Evolutionary conservation across 2,329 filamentous ascomycete genomes (phyloP).

Genomic region (Fusarium concolor): DNA sequence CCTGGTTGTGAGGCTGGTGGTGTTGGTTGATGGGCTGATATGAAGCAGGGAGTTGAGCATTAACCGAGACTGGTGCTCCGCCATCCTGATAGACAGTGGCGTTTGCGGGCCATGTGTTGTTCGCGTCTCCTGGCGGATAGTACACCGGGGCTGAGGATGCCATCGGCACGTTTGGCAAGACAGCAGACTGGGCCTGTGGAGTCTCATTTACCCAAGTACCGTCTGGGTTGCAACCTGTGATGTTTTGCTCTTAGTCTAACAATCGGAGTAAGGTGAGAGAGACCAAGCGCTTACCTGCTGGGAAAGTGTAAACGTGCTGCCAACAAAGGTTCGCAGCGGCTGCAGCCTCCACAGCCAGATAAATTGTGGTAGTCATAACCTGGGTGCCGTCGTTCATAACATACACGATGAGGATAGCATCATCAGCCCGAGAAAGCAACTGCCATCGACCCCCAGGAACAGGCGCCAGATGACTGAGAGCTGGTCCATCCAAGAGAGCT

Average conservation of each 20-base stretch:
- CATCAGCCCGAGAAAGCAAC: neutral
- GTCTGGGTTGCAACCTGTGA: neutral
- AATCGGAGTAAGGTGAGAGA: neutral
- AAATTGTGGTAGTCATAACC: neutral
- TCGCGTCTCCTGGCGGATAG: neutral
- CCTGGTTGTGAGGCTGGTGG: too few relatives aligned
- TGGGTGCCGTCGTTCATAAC: neutral
- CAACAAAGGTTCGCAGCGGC: slow-evolving; percentile 4
- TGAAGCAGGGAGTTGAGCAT: neutral
- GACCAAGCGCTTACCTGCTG: neutral
- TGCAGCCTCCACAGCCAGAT: slow-evolving; percentile 2
- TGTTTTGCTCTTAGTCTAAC: neutral
- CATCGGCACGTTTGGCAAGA: neutral
- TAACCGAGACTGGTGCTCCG: neutral
- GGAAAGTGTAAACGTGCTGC: slow-evolving; percentile 13
- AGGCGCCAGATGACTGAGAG: slow-evolving; percentile 25
- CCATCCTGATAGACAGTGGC: neutral
- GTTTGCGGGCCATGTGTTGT: neutral
- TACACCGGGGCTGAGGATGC: neutral
- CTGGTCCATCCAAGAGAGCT: slow-evolving; percentile 2
- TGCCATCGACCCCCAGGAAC: slow-evolving; percentile 25
- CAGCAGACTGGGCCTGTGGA: neutral
- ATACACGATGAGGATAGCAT: slow-evolving; percentile 7
- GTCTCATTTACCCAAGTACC: neutral
- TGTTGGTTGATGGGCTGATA: neutral